phyloP scores from a whole-genome alignment of 257 asterid species.

The Hygrophila difformis region DNA sequence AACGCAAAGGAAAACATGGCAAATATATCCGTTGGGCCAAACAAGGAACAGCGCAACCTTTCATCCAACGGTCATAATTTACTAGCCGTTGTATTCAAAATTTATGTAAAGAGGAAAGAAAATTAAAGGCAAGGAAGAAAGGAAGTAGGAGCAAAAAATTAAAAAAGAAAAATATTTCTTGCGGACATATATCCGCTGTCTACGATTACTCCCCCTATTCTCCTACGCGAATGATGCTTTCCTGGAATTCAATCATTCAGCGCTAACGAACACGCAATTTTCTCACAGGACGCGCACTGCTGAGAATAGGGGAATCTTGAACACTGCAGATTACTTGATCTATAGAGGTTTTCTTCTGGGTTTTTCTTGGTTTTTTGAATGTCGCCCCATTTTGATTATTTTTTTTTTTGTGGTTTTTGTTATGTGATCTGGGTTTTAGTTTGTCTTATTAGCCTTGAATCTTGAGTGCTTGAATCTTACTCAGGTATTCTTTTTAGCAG shows the following conservation, averaged over 20 bases:
- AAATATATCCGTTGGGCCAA: conserved; percentile 25
- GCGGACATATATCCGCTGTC: conserved; percentile 24
- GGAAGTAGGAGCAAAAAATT: too few species aligned
- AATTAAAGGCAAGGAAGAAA: too few species aligned
- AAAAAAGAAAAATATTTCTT: neutral
- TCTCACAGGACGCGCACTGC: too few species aligned
- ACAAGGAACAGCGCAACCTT: conserved; percentile 26
- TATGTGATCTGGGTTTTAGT: too few species aligned
- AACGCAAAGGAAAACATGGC: too few species aligned
- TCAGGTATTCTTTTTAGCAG: too few species aligned
- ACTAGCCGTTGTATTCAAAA: conserved; percentile 69
- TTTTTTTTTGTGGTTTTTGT: conserved; percentile 12
- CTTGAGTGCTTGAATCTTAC: conserved; percentile 1
- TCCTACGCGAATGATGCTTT: too few species aligned
- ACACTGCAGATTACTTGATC: neutral
- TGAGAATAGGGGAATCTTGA: too few species aligned
- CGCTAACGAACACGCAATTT: neutral
- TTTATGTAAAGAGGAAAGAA: conserved; percentile 3
- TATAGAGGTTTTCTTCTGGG: neutral
- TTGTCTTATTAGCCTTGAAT: too few species aligned
- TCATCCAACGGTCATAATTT: conserved; percentile 31
- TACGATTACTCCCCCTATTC: conserved; percentile 7
- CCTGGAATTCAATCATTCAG: neutral
- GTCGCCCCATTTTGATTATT: neutral
- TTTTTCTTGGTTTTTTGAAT: conserved; percentile 13